Percentiles rank a stretch among this genome's conserved stretches.
These are phyloP conservation scores for Epichloe uncinata DNA, from an alignment of 2,329 filamentous ascomycete species.

Conservation along the genomic window DNA sequence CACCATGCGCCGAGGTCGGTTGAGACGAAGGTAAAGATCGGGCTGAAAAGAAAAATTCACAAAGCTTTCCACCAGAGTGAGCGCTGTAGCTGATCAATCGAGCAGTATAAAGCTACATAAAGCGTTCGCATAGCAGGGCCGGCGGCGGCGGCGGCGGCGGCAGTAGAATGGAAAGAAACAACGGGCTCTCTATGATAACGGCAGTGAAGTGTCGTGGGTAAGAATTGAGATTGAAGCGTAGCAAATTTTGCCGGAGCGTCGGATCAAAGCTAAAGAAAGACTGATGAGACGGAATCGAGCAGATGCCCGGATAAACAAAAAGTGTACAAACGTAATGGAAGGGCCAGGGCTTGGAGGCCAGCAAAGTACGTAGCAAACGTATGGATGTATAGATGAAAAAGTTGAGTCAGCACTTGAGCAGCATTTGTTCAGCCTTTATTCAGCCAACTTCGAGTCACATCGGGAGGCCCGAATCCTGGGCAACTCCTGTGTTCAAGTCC, in stretches of 20 bases:
- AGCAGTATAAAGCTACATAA: constrained; percentile 10
- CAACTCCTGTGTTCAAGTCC: neutral
- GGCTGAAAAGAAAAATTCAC: constrained; percentile 1
- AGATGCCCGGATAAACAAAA: neutral
- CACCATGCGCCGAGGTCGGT: constrained; percentile 3
- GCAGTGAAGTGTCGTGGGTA: neutral
- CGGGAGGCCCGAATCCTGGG: neutral
- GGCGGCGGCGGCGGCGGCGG: neutral
- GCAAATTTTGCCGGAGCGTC: neutral
- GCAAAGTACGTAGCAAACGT: neutral
- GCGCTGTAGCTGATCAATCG: constrained; percentile 19
- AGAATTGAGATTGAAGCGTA: neutral
- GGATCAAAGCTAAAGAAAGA: neutral
- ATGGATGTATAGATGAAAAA: neutral
- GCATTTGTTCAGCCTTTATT: neutral
- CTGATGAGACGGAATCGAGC: neutral
- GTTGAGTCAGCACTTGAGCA: neutral
- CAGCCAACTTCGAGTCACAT: constrained; percentile 1
- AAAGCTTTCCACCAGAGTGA: neutral
- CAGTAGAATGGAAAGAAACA: neutral
- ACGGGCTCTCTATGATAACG: neutral
- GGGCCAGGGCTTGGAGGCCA: neutral
- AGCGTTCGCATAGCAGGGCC: constrained; percentile 15
- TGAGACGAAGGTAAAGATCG: constrained; percentile 4
- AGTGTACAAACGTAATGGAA: neutral